Base-by-base conservation (phyloP, 306 rosid genomes). In the Ormosia semicastrata region DNA sequence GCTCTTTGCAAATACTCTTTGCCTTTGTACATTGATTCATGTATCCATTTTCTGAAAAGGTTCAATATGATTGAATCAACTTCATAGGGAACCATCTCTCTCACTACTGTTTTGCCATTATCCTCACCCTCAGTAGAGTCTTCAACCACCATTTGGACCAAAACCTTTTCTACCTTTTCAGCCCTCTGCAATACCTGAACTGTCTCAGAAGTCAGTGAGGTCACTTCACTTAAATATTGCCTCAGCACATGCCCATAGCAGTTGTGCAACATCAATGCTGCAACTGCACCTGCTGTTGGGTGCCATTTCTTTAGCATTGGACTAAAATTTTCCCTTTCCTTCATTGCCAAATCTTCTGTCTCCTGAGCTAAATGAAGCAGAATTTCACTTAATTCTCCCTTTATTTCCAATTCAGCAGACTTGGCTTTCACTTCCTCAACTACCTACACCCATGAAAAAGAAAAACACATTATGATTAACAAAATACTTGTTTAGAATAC, bases 11-110 rank as follows among this genome's bases (percentile, higher is more conserved):
- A 71, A 41, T 68, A 87, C 53, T 93, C 97, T 47, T 75, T 92
- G 50, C 87, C 92, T 73, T 15, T 84, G 75, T 53, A 29, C 81
- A 95, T 24, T 63, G 90, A 79, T 71, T 93, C 94, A 37, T 84
- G 50, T 50, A 95, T 84, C 98, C 99, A 93, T 85, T 76, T 91
- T 36, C 85, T 87, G 82, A 93, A 30, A 33, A 95, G 92, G 75
- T 87, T 89, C 71, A 90, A 50, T 39, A 95, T 91, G 76, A 93
- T 85, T 33, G 90, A 74, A 41, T 95, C 99, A 78, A 93, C 94
- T 76, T 93, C 99, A 78, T 90, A 95, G 0, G 97, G 99, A 85
- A 86, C 81, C 99, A 95, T 95, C 82, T 93, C 92, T 83, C 85
- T 85, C 3, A 95, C 91, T 7, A 91, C 84, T 10, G 89, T 59